Conservation (phyloP, 331 rosid species). For the Stylosanthes scabra region DNA sequence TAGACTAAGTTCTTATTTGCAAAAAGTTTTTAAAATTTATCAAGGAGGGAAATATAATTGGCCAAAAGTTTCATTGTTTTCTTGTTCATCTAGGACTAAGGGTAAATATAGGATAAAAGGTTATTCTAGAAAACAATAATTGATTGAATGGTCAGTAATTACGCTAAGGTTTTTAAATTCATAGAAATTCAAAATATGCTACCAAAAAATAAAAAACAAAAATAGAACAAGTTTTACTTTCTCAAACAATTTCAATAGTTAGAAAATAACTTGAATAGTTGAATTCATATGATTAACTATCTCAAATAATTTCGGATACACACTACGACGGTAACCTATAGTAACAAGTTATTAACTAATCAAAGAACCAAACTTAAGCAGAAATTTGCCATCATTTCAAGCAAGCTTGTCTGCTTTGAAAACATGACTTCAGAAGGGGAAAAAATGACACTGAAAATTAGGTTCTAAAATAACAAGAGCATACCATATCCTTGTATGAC, state of each 20-base stretch:
- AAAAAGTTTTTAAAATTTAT: background rate
- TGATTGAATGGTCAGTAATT: too few species aligned
- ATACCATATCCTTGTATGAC: slow-evolving; percentile 99
- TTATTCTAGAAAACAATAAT: too few species aligned
- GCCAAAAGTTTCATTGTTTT: background rate
- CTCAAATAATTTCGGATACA: too few species aligned
- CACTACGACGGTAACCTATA: slow-evolving; percentile 1
- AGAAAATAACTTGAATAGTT: too few species aligned
- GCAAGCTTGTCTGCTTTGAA: background rate
- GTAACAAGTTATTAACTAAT: background rate
- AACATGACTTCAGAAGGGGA: background rate
- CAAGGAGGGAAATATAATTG: background rate
- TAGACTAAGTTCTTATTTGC: background rate
- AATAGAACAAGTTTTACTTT: too few species aligned
- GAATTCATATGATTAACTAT: too few species aligned
- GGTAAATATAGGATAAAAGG: too few species aligned
- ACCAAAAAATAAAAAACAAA: too few species aligned
- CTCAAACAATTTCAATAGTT: too few species aligned
- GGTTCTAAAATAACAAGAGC: slow-evolving; percentile 35
- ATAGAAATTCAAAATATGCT: too few species aligned
- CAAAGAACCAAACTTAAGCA: slow-evolving; percentile 3
- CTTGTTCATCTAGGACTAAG: too few species aligned
- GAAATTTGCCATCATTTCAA: background rate
- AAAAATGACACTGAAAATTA: slow-evolving; percentile 13
- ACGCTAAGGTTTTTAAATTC: too few species aligned